phyloP scores from a whole-genome alignment of 129 eudicot genomes.

The Mikania micrantha region DNA sequence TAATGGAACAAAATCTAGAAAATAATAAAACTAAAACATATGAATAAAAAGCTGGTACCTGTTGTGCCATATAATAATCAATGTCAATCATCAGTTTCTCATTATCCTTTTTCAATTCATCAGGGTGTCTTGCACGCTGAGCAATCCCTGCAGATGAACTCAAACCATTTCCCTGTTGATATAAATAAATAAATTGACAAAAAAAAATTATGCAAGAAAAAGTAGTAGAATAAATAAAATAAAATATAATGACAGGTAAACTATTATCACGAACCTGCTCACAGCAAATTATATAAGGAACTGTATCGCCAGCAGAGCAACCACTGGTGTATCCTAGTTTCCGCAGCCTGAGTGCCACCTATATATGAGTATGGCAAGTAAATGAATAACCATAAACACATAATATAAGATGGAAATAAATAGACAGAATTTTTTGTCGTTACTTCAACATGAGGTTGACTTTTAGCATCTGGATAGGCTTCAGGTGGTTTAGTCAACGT shows the following conservation, averaged over 20 bases:
- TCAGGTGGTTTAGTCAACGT: constrained; percentile 92
- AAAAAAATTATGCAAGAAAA: background rate
- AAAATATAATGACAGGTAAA: background rate
- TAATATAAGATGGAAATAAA: background rate
- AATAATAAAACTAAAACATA: background rate
- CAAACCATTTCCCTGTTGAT: constrained; percentile 57
- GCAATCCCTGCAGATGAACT: constrained; percentile 76
- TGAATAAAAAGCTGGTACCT: constrained; percentile 32
- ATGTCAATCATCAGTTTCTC: constrained; percentile 84
- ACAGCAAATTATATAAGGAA: constrained; percentile 87
- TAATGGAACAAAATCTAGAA: background rate
- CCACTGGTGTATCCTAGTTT: constrained; percentile 81
- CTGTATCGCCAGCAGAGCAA: constrained; percentile 96
- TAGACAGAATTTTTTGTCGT: background rate
- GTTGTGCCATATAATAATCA: constrained; percentile 92
- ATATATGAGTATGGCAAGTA: background rate
- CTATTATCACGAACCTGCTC: constrained; percentile 65
- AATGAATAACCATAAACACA: constrained; percentile 7
- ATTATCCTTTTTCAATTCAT: constrained; percentile 72
- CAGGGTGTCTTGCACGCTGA: constrained; percentile 99
- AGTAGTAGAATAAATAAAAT: background rate
- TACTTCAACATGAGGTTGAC: constrained; percentile 96
- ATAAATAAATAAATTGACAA: background rate
- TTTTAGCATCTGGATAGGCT: constrained; percentile 98
- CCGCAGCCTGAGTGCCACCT: constrained; percentile 89